Percentiles rank a stretch among this genome's conserved stretches.
Evolutionary conservation across 768 basidiomycete genomes (phyloP).

Genomic region (Lentinula lateritia): DNA sequence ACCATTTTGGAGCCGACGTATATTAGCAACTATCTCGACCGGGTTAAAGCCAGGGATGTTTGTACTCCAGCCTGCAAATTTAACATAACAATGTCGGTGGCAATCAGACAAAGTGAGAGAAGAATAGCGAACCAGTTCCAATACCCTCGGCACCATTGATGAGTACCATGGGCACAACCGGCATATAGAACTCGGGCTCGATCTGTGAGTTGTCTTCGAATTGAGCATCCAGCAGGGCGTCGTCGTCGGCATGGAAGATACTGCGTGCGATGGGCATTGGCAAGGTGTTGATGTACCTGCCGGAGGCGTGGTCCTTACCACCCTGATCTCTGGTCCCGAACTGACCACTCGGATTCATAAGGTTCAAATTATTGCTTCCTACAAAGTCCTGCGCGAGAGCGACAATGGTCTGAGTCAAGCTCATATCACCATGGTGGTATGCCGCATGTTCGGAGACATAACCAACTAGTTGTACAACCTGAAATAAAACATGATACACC

Average conservation of each 20-base stretch:
- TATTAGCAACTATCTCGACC: slow-evolving; percentile 79
- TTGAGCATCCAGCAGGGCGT: slow-evolving; percentile 76
- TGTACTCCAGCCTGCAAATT: slow-evolving; percentile 83
- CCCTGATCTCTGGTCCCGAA: slow-evolving; percentile 92
- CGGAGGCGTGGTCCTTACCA: slow-evolving; percentile 94
- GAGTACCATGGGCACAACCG: slow-evolving; percentile 81
- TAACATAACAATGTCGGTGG: not conserved
- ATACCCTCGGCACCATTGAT: slow-evolving; percentile 97
- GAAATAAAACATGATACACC: not conserved
- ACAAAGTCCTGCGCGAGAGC: slow-evolving; percentile 92
- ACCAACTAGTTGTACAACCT: slow-evolving; percentile 94
- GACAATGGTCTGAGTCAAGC: slow-evolving; percentile 85
- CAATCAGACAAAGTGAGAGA: not conserved
- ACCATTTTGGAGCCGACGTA: slow-evolving; percentile 79
- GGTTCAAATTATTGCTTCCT: slow-evolving; percentile 91
- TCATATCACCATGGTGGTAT: slow-evolving; percentile 95
- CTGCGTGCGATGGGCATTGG: slow-evolving; percentile 67
- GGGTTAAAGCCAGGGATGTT: slow-evolving; percentile 91
- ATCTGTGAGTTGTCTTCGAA: slow-evolving; percentile 82
- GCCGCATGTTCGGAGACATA: slow-evolving; percentile 91
- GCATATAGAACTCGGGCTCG: slow-evolving; percentile 95
- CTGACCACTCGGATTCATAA: slow-evolving; percentile 86
- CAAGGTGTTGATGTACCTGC: slow-evolving; percentile 93
- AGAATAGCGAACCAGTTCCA: slow-evolving; percentile 70
- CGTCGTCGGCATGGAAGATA: slow-evolving; percentile 80